These are phyloP conservation scores for Rhazya stricta DNA, from an alignment of 257 asterid species.

Conservation along the genomic window DNA sequence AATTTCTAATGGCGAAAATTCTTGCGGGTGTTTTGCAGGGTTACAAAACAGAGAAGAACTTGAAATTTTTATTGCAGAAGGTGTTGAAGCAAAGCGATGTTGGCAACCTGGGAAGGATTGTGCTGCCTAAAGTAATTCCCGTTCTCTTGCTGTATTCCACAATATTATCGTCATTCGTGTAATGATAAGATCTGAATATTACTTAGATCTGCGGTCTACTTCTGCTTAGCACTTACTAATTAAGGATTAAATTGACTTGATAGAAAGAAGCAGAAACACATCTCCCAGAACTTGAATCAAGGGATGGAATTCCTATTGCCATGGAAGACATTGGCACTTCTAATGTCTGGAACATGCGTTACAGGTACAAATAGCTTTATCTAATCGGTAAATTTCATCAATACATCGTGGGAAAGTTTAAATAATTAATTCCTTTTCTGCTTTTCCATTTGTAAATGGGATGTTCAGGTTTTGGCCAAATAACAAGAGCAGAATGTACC, in stretches of 20 bases:
- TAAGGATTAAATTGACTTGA: not conserved
- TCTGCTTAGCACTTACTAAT: not conserved
- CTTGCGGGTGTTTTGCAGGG: slow-evolving; percentile 33
- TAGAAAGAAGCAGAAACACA: slow-evolving; percentile 93
- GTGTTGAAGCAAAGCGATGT: slow-evolving; percentile 98
- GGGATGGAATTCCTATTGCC: slow-evolving; percentile 84
- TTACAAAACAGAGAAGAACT: slow-evolving; percentile 63
- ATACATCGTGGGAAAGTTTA: not conserved
- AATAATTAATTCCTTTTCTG: not conserved
- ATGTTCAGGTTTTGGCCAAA: slow-evolving; percentile 52
- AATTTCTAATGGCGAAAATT: too few relatives aligned
- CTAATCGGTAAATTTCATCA: not conserved
- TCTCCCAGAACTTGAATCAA: slow-evolving; percentile 79
- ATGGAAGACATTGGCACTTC: slow-evolving; percentile 91
- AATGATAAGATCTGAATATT: not conserved
- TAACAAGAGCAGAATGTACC: slow-evolving; percentile 93
- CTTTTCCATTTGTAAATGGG: not conserved
- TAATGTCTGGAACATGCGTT: slow-evolving; percentile 82
- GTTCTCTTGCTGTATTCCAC: not conserved
- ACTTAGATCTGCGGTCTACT: not conserved
- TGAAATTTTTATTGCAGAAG: slow-evolving; percentile 89
- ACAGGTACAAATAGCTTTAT: slow-evolving; percentile 38
- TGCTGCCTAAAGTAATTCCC: slow-evolving; percentile 71
- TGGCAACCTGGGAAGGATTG: slow-evolving; percentile 91
- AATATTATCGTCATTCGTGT: not conserved